phyloP scores from a whole-genome alignment of 257 asterid genomes.

The Nicotiana knightiana region DNA sequence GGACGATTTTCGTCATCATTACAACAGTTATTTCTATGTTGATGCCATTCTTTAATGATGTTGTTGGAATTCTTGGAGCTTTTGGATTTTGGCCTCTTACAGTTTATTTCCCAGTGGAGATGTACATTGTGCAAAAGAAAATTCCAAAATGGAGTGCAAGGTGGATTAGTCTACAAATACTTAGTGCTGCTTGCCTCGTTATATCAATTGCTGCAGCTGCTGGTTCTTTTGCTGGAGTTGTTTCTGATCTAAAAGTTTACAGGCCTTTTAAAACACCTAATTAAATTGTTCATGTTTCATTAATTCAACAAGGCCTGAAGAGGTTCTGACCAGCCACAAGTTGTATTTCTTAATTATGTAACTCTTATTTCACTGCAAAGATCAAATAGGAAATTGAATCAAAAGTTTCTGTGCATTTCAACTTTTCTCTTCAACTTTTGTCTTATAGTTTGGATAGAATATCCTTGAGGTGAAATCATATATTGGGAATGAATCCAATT shows the following conservation, averaged over 20 bases:
- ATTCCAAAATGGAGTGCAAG: constrained; percentile 22
- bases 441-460: neutral
- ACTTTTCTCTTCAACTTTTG: neutral
- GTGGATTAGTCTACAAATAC: constrained; percentile 19
- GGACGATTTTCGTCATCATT: constrained; percentile 19
- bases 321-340: neutral
- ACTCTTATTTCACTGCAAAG: neutral
- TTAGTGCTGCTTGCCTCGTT: constrained; percentile 22
- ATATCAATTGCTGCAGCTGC: constrained; percentile 27
- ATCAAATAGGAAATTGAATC: constrained; percentile 5
- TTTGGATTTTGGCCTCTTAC: constrained; percentile 32
- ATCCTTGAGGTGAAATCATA: neutral
- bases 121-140: constrained; percentile 26
- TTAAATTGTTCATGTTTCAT: constrained; percentile 16
- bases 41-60: constrained; percentile 30
- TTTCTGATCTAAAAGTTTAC: constrained; percentile 14
- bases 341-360: neutral
- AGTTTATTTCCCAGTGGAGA: constrained; percentile 26
- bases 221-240: constrained; percentile 29
- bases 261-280: constrained; percentile 16
- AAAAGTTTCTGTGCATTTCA: neutral
- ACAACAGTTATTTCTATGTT: constrained; percentile 25
- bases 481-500: neutral
- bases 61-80: constrained; percentile 26
- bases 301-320: constrained; percentile 1